Percentiles rank a stretch among this genome's conserved stretches.
Evolutionary conservation across 2,329 filamentous ascomycete species (phyloP).

Genomic region (Colletotrichum nymphaeae): DNA sequence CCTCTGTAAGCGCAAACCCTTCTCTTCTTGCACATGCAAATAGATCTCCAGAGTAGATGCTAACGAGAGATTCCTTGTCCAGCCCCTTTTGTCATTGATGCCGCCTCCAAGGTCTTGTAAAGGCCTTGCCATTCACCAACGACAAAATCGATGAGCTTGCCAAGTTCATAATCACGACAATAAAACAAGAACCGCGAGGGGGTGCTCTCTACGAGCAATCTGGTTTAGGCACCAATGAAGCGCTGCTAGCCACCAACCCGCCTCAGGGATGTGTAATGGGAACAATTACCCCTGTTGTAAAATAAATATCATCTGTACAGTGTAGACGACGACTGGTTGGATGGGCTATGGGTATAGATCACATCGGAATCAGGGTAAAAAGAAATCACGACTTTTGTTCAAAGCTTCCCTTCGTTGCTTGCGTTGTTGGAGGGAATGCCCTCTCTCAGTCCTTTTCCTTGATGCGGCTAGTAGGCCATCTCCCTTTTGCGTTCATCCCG

Average conservation of each 20-base stretch:
- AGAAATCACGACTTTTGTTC: constrained; percentile 24
- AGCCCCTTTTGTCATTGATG: constrained; percentile 71
- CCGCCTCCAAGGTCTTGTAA: constrained; percentile 58
- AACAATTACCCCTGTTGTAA: constrained; percentile 32
- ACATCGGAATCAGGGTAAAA: constrained; percentile 5
- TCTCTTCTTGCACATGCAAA: not conserved
- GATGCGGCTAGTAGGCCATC: not conserved
- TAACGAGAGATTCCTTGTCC: not conserved
- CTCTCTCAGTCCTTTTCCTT: not conserved
- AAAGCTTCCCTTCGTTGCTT: not conserved
- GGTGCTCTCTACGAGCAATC: not conserved
- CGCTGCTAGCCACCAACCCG: not conserved
- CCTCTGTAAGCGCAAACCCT: constrained; percentile 69
- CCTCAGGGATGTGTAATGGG: constrained; percentile 19
- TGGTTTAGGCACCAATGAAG: not conserved
- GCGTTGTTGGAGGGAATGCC: not conserved
- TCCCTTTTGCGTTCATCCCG: not conserved
- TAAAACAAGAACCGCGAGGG: not conserved
- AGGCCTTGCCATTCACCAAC: not conserved
- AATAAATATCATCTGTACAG: constrained; percentile 35
- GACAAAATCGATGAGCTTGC: not conserved
- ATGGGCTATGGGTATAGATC: constrained; percentile 24
- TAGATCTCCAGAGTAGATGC: not conserved
- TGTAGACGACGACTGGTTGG: constrained; percentile 13
- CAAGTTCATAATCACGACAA: not conserved